Evolutionary conservation across 2,329 filamentous ascomycete species (phyloP).

Genomic region (Oidium heveae): DNA sequence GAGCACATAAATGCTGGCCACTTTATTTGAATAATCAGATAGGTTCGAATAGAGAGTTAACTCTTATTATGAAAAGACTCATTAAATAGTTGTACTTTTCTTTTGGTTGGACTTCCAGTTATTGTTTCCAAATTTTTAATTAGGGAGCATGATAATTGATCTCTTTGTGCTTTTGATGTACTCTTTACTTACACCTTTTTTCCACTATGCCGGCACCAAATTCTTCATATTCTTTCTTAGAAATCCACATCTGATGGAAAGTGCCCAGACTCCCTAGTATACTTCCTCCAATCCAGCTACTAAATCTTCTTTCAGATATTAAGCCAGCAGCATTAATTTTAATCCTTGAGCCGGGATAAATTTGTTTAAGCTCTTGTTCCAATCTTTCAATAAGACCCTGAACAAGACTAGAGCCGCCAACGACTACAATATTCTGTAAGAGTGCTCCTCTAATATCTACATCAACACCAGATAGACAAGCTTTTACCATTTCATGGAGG

Average conservation of each 20-base stretch:
- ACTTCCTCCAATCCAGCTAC: constrained; percentile 87
- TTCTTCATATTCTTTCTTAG: constrained; percentile 91
- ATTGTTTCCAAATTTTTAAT: too few relatives aligned
- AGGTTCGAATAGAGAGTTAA: too few relatives aligned
- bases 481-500: constrained; percentile 58
- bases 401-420: constrained; percentile 63
- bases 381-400: constrained; percentile 83
- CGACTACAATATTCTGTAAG: constrained; percentile 76
- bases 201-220: constrained; percentile 76
- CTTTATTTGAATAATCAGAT: too few relatives aligned
- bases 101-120: too few relatives aligned
- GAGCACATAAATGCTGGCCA: too few relatives aligned
- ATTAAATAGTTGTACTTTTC: too few relatives aligned
- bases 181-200: constrained; percentile 68
- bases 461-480: constrained; percentile 55
- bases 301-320: constrained; percentile 72
- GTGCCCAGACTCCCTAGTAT: constrained; percentile 87
- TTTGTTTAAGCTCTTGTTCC: constrained; percentile 53
- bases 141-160: too few relatives aligned
- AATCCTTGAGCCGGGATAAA: constrained; percentile 69
- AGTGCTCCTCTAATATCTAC: constrained; percentile 68
- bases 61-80: too few relatives aligned
- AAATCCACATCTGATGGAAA: constrained; percentile 99
- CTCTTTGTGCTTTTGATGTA: too few relatives aligned
- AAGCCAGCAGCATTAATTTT: constrained; percentile 72